A percentile compares a stretch with the other conserved stretches of the same genome.
These are phyloP conservation scores for Raphanus raphanistrum DNA, from an alignment of 345 rosid species.

Conservation along the genomic window DNA sequence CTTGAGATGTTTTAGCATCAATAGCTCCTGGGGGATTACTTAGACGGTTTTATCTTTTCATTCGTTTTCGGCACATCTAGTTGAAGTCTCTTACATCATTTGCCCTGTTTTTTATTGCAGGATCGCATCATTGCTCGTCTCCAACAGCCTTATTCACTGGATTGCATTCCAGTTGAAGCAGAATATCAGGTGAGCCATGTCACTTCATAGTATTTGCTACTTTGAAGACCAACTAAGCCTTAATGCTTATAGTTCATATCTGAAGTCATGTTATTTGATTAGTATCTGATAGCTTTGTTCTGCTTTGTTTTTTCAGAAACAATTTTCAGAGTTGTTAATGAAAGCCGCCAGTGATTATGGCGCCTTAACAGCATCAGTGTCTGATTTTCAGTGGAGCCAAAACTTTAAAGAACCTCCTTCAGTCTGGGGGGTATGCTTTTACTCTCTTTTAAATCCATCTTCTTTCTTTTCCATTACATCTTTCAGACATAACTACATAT, in stretches of 20 bases:
- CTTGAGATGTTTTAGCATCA: not conserved
- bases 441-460: constrained; percentile 22
- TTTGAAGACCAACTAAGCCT: not conserved
- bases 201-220: not conserved
- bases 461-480: not conserved
- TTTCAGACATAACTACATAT: not conserved
- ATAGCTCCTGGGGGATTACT: not conserved
- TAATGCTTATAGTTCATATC: not conserved
- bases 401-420: constrained; percentile 97
- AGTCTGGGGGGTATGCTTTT: constrained; percentile 87
- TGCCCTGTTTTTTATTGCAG: constrained; percentile 40
- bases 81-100: not conserved
- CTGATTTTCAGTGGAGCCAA: constrained; percentile 97
- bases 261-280: not conserved
- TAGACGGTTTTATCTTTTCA: not conserved
- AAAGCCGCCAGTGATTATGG: constrained; percentile 99
- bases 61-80: not conserved
- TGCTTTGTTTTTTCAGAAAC: constrained; percentile 62
- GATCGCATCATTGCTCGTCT: constrained; percentile 98
- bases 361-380: constrained; percentile 81
- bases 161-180: constrained; percentile 99
- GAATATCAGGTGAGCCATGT: constrained; percentile 77
- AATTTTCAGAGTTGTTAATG: constrained; percentile 94
- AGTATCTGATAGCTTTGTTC: constrained; percentile 5
- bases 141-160: constrained; percentile 96